These are phyloP conservation scores for Lycium ferocissimum DNA, from an alignment of 257 asterid genomes.

Conservation along the genomic window DNA sequence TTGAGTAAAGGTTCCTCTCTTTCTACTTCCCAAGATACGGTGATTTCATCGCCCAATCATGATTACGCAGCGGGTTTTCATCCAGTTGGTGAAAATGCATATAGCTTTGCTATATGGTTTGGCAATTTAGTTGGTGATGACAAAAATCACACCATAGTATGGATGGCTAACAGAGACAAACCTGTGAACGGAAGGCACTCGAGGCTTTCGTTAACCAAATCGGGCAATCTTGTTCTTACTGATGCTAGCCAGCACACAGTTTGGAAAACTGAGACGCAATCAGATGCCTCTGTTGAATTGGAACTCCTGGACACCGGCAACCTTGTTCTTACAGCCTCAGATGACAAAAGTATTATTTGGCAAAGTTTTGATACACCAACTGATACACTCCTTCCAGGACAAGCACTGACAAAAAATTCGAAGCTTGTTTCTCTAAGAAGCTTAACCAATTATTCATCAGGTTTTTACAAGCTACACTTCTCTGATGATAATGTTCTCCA, in stretches of 20 bases:
- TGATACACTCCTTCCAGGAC: background rate
- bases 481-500: background rate
- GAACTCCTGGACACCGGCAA: too few species aligned
- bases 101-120: background rate
- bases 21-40: background rate
- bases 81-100: background rate
- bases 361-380: background rate
- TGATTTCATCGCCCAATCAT: too few species aligned
- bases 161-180: background rate
- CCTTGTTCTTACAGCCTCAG: background rate
- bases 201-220: too few species aligned
- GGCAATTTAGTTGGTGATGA: background rate
- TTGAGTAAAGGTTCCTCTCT: slow-evolving; percentile 7
- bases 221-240: background rate
- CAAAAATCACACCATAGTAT: background rate
- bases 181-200: background rate
- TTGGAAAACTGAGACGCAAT: background rate
- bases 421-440: background rate
- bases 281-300: background rate
- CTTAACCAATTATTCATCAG: background rate
- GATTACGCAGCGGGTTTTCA: background rate
- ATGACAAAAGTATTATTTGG: background rate
- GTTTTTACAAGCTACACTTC: background rate
- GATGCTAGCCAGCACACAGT: background rate
- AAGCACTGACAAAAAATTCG: too few species aligned